Evolutionary conservation across 2,329 filamentous ascomycete species (phyloP).

Genomic region (Truncatella angustata): DNA sequence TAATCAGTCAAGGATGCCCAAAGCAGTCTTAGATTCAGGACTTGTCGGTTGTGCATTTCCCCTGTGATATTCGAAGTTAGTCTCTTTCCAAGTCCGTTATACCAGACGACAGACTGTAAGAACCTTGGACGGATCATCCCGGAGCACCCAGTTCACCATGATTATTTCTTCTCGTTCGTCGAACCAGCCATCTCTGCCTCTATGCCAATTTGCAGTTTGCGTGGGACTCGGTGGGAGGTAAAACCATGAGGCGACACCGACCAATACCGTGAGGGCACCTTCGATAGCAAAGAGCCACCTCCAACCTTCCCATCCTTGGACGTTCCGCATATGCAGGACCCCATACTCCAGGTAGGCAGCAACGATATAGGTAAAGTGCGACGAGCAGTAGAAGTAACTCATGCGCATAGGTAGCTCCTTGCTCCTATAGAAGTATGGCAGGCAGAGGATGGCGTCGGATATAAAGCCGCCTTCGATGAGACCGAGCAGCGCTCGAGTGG

Average conservation of each 20-base stretch:
- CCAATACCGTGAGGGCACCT: constrained; percentile 39
- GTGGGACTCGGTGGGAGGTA: constrained; percentile 53
- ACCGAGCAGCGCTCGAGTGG: constrained; percentile 36
- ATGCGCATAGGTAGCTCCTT: constrained; percentile 67
- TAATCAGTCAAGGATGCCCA: constrained; percentile 54
- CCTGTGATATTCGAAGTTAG: too few species aligned
- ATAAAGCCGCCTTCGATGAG: constrained; percentile 61
- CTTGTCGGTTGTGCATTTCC: constrained; percentile 60
- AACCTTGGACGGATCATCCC: constrained; percentile 61
- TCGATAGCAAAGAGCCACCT: constrained; percentile 46
- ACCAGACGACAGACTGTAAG: too few species aligned
- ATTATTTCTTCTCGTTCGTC: constrained; percentile 57
- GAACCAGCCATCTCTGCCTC: constrained; percentile 58
- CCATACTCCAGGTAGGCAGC: background rate
- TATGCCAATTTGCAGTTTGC: constrained; percentile 53
- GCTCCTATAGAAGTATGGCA: constrained; percentile 75
- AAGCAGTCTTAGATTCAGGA: constrained; percentile 47
- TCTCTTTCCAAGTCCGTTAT: too few species aligned
- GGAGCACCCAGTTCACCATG: constrained; percentile 56
- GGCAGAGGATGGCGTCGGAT: constrained; percentile 63
- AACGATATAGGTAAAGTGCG: background rate
- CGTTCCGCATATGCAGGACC: constrained; percentile 36
- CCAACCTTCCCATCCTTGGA: constrained; percentile 51
- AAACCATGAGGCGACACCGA: constrained; percentile 52
- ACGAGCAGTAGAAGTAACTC: constrained; percentile 65